These are phyloP conservation scores for Solanum medicagineum DNA, from an alignment of 257 asterid genomes.

Conservation along the genomic window DNA sequence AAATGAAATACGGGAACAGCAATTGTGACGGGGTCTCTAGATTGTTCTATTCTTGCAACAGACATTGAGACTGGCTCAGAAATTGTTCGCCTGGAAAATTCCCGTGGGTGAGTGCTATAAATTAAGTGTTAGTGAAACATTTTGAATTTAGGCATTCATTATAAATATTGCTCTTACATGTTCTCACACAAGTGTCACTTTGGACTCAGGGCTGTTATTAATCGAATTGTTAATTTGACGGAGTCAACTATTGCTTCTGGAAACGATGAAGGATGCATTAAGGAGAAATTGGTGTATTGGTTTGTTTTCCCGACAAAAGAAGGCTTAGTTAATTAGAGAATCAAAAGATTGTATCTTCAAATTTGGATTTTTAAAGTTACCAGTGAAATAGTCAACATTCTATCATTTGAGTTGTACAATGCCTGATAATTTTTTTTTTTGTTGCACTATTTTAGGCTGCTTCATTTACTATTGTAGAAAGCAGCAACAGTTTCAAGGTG, in stretches of 20 bases:
- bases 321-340: not conserved
- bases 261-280: conserved; percentile 78
- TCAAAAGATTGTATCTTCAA: not conserved
- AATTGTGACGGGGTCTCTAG: conserved; percentile 82
- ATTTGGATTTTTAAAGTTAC: not conserved
- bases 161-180: not conserved
- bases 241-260: conserved; percentile 87
- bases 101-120: conserved; percentile 57
- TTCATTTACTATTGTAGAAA: no score
- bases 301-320: not conserved
- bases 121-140: not conserved
- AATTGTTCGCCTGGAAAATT: conserved; percentile 53
- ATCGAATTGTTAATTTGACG: conserved; percentile 69
- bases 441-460: not conserved
- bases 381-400: not conserved
- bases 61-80: conserved; percentile 77
- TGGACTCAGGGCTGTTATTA: conserved; percentile 61
- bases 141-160: not conserved
- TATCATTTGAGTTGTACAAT: not conserved
- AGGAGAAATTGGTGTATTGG: conserved; percentile 33
- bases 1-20: conserved; percentile 23
- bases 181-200: not conserved
- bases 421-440: not conserved
- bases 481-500: no score
- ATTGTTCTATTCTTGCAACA: conserved; percentile 80